Percentiles rank a stretch among this genome's conserved stretches.
Evolutionary conservation across 371 early-diverging fungal genomes (phyloP).

Genomic region (Apophysomyces elegans): DNA sequence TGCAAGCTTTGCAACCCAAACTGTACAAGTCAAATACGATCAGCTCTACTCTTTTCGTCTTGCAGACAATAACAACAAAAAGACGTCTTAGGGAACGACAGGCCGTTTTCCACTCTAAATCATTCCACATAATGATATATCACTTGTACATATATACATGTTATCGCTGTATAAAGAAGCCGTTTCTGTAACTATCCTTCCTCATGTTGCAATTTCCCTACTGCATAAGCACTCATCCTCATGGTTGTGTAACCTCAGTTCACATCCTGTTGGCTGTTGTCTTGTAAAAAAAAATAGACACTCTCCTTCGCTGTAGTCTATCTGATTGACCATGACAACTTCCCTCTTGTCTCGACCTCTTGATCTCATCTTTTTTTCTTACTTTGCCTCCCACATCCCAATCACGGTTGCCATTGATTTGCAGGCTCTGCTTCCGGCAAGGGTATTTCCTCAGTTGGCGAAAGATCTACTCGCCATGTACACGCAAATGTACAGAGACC

Average conservation of each 20-base stretch:
- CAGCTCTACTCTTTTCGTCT: not conserved
- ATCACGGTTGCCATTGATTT: constrained; percentile 58
- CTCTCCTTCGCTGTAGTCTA: not conserved
- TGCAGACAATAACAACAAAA: not conserved
- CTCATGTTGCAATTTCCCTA: too few relatives aligned
- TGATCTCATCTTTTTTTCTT: constrained; percentile 59
- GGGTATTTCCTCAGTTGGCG: constrained; percentile 39
- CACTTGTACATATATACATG: too few relatives aligned
- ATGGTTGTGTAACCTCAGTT: too few relatives aligned
- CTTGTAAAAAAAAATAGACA: too few relatives aligned
- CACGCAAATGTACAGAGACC: constrained; percentile 54
- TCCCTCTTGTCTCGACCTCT: constrained; percentile 34
- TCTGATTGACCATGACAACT: constrained; percentile 3
- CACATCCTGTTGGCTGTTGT: too few relatives aligned
- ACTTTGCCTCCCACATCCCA: constrained; percentile 67
- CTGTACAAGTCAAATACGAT: not conserved
- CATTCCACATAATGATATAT: not conserved
- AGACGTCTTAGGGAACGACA: too few relatives aligned
- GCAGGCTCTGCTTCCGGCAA: constrained; percentile 48
- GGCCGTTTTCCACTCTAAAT: not conserved
- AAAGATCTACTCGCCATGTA: constrained; percentile 42
- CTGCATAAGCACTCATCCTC: too few relatives aligned
- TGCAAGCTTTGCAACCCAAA: not conserved
- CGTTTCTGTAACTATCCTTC: too few relatives aligned
- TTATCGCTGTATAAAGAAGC: too few relatives aligned